A percentile compares a stretch with the other conserved stretches of the same genome.
Evolutionary conservation across 345 rosid genomes (phyloP).

Genomic region (Durio zibethinus): DNA sequence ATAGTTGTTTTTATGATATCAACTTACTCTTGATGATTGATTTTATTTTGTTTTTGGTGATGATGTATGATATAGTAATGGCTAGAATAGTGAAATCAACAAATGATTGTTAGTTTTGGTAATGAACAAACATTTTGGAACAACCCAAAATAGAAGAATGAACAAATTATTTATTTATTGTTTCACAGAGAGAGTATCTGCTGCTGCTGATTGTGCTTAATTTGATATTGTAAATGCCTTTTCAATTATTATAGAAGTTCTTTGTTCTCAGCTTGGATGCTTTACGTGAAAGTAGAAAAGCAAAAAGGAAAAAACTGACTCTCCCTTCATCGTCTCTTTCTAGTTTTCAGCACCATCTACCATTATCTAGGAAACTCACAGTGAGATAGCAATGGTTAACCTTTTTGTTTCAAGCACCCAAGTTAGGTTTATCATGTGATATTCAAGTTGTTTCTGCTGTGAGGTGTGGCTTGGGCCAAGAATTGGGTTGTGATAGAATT

Average conservation of each 20-base stretch:
- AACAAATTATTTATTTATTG: not conserved
- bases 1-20: not conserved
- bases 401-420: not conserved
- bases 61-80: not conserved
- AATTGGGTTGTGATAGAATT: not conserved
- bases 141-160: not conserved
- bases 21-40: not conserved
- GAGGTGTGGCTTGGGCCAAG: not conserved
- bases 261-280: not conserved
- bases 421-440: not conserved
- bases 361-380: not conserved
- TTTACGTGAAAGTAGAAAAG: not conserved
- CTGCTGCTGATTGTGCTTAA: not conserved
- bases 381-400: not conserved
- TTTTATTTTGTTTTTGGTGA: not conserved
- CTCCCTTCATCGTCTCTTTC: not conserved
- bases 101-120: not conserved
- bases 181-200: not conserved
- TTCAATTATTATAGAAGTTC: slow-evolving; percentile 8
- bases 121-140: slow-evolving; percentile 5
- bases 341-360: not conserved
- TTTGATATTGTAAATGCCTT: not conserved
- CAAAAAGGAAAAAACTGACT: not conserved
- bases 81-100: not conserved
- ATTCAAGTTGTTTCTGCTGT: not conserved